phyloP scores from a whole-genome alignment of 2,329 filamentous ascomycete genomes.

The Trichophyton verrucosum region DNA sequence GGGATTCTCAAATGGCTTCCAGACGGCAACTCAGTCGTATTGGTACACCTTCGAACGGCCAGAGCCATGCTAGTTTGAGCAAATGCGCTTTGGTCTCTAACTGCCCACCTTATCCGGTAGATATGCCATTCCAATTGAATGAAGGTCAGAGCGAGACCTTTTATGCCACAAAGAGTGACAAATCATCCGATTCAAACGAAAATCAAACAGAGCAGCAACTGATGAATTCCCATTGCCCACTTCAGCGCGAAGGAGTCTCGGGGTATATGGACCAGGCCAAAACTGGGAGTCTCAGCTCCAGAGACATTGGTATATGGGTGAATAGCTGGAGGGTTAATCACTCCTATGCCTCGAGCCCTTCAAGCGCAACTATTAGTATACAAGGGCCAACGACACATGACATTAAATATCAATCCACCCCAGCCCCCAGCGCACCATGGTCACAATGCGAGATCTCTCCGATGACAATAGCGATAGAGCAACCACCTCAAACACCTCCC shows the following conservation, averaged over 20 bases:
- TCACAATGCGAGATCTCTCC: background rate
- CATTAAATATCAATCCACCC: background rate
- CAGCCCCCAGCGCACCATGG: background rate
- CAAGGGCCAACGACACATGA: background rate
- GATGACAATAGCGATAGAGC: background rate
- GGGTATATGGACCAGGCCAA: no score
- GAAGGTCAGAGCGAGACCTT: background rate
- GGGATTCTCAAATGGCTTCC: background rate
- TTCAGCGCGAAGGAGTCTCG: background rate
- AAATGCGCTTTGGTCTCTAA: background rate
- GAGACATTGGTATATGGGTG: background rate
- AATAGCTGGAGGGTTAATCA: background rate
- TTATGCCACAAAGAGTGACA: background rate
- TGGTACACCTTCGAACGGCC: background rate
- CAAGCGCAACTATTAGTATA: background rate
- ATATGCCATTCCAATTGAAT: background rate
- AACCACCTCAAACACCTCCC: background rate
- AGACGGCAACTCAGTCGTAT: background rate
- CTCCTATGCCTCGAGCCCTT: background rate
- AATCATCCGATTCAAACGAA: background rate
- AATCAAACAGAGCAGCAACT: background rate
- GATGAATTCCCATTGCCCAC: background rate
- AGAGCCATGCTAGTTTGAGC: background rate
- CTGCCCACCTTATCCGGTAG: background rate
- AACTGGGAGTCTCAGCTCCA: background rate